Percentiles rank a stretch among this genome's conserved stretches.
phyloP scores from a whole-genome alignment of 176 grass and related monocot species.

The Alloteropsis semialata region DNA sequence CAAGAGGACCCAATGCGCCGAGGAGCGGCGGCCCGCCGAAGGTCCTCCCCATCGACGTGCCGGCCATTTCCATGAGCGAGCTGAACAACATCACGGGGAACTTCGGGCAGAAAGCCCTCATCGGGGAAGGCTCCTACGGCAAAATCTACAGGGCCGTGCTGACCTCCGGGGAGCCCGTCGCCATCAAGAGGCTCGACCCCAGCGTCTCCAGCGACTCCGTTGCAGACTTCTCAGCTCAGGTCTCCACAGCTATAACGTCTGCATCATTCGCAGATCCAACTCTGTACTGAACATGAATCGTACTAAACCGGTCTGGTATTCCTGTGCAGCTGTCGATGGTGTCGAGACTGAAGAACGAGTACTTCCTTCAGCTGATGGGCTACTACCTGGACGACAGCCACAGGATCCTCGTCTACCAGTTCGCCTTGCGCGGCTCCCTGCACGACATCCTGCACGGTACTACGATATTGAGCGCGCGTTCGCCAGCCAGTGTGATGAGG shows the following conservation, averaged over 20 bases:
- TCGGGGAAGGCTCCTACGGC: conserved; percentile 68
- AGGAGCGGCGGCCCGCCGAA: conserved; percentile 27
- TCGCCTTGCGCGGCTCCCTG: conserved; percentile 44
- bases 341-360: conserved; percentile 58
- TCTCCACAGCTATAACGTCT: neutral
- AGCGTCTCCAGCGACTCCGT: conserved; percentile 37
- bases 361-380: conserved; percentile 45
- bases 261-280: neutral
- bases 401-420: conserved; percentile 51
- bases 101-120: conserved; percentile 34
- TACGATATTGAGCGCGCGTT: no score
- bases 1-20: conserved; percentile 34
- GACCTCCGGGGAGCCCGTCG: conserved; percentile 30
- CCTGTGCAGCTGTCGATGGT: conserved; percentile 43
- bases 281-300: neutral
- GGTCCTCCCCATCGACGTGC: conserved; percentile 43
- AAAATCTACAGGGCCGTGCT: conserved; percentile 40
- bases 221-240: conserved; percentile 52
- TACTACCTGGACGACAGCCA: conserved; percentile 49
- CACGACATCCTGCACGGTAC: conserved; percentile 52
- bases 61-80: conserved; percentile 36
- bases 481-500: no score
- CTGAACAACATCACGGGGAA: conserved; percentile 40
- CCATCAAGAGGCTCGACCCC: conserved; percentile 58
- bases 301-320: no score